Percentiles rank a stretch among this genome's conserved stretches.
These are phyloP conservation scores for Secale cereale DNA, from an alignment of 176 grass and related monocot genomes.

Conservation along the genomic window DNA sequence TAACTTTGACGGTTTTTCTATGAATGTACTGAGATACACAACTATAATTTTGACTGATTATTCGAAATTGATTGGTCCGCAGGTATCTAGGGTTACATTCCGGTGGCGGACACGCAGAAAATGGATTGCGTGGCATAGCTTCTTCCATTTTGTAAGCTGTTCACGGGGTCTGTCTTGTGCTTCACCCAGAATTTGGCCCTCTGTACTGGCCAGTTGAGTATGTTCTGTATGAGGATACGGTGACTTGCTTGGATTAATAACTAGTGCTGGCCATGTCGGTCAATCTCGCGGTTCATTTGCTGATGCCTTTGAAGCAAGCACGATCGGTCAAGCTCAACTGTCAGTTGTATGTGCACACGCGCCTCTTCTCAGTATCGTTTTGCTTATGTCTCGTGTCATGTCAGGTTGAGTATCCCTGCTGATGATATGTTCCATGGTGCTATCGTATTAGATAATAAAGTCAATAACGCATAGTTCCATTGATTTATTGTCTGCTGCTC, in stretches of 20 bases:
- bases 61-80: not conserved
- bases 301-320: not conserved
- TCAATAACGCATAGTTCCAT: too few relatives aligned
- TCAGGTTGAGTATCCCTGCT: not conserved
- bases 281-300: not conserved
- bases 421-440: not conserved
- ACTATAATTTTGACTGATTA: not conserved
- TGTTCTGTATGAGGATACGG: not conserved
- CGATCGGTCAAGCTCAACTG: too few relatives aligned
- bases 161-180: too few relatives aligned
- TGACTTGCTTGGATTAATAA: not conserved
- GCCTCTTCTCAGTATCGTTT: too few relatives aligned
- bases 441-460: too few relatives aligned
- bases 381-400: too few relatives aligned
- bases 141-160: not conserved
- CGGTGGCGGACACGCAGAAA: not conserved
- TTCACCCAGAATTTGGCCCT: not conserved
- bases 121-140: not conserved
- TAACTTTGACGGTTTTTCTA: not conserved
- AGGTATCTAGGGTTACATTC: not conserved
- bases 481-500: too few relatives aligned
- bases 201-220: fast-evolving
- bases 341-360: too few relatives aligned
- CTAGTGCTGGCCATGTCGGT: not conserved
- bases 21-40: not conserved